A percentile compares a stretch with the other conserved stretches of the same genome.
phyloP scores from a whole-genome alignment of 495 filamentous ascomycete genomes.

The Glarea lozoyensis region DNA sequence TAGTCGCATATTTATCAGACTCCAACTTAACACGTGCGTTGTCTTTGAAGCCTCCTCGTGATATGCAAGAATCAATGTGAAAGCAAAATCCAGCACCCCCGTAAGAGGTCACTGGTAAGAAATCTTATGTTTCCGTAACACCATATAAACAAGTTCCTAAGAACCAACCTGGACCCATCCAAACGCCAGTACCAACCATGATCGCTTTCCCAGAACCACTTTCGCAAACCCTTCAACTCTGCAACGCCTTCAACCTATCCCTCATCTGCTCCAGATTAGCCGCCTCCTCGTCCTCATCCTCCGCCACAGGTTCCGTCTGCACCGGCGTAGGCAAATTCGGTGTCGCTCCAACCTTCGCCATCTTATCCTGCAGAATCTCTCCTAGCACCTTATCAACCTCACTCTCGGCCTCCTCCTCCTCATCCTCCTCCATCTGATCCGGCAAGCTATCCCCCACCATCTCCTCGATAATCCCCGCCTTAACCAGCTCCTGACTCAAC shows the following conservation, averaged over 20 bases:
- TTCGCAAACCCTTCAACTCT: too few relatives aligned
- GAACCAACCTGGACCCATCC: too few relatives aligned
- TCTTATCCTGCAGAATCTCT: constrained; percentile 76
- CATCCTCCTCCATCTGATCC: constrained; percentile 59
- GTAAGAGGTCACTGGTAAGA: too few relatives aligned
- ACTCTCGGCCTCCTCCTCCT: constrained; percentile 78
- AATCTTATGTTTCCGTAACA: too few relatives aligned
- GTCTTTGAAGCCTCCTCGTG: too few relatives aligned
- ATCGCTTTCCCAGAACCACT: too few relatives aligned
- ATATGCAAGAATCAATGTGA: too few relatives aligned
- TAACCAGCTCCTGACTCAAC: constrained; percentile 77
- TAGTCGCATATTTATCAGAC: too few relatives aligned
- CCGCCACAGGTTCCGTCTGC: constrained; percentile 32
- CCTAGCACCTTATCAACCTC: constrained; percentile 91
- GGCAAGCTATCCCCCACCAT: constrained; percentile 84
- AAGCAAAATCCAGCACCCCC: too few relatives aligned
- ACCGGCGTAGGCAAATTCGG: constrained; percentile 46
- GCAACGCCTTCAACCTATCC: constrained; percentile 78
- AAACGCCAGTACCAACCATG: too few relatives aligned
- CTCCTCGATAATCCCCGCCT: constrained; percentile 95
- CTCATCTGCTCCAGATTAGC: constrained; percentile 90
- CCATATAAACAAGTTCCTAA: too few relatives aligned
- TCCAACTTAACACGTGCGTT: too few relatives aligned
- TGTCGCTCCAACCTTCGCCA: constrained; percentile 55
- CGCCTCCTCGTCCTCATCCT: constrained; percentile 77